Evolutionary conservation across 139 green algal genomes (phyloP).

Genomic region (Penium margaritaceum): DNA sequence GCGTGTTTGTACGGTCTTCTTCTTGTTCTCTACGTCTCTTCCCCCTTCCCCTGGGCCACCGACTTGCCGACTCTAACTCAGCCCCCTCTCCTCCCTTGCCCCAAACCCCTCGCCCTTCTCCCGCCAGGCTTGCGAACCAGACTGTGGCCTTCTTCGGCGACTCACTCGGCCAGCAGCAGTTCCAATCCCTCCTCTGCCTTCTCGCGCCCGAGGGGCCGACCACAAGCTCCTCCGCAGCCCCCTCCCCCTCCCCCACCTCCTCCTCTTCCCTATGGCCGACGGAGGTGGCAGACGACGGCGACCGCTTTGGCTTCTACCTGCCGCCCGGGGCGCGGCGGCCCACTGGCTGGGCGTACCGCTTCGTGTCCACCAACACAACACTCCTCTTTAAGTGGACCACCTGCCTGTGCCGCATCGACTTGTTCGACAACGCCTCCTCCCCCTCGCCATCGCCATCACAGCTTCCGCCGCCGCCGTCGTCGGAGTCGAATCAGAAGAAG

Average conservation of each 20-base stretch:
- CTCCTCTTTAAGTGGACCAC: conserved; percentile 16
- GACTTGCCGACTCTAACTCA: too few species aligned
- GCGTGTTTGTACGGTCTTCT: too few species aligned
- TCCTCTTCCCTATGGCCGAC: too few species aligned
- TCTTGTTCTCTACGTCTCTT: too few species aligned
- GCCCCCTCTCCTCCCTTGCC: neutral
- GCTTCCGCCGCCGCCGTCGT: too few species aligned
- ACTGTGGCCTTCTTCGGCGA: conserved; percentile 24
- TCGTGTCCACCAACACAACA: conserved; percentile 22
- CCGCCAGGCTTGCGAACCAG: conserved; percentile 15
- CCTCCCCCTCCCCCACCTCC: neutral
- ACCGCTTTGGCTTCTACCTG: neutral
- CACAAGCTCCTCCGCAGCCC: neutral
- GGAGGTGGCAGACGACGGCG: neutral
- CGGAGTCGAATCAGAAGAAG: neutral
- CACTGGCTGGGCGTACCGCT: conserved; percentile 17
- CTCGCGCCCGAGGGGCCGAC: conserved; percentile 5
- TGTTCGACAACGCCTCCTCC: too few species aligned
- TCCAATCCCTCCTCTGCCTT: conserved; percentile 35
- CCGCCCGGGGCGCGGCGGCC: neutral
- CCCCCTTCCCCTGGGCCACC: too few species aligned
- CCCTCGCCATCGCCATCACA: too few species aligned
- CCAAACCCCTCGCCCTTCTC: neutral
- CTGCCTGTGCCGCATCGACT: conserved; percentile 19
- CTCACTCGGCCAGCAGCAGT: conserved; percentile 32